Percentiles rank a stretch among this genome's conserved stretches.
phyloP scores from a whole-genome alignment of 83 land plant genomes.

The Thuja plicata region DNA sequence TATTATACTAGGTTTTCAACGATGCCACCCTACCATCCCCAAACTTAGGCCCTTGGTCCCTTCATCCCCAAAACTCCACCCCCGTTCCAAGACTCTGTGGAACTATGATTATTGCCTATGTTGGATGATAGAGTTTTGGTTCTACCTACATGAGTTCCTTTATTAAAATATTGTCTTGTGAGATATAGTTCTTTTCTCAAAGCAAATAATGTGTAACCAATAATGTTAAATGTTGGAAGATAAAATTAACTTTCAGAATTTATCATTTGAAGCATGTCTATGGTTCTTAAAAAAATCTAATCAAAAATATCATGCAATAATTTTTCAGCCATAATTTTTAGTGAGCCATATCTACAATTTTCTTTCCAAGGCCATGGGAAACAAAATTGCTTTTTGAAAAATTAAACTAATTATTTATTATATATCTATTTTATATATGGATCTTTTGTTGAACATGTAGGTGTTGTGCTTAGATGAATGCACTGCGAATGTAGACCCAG shows the following conservation, averaged over 20 bases:
- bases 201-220: neutral
- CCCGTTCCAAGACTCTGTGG: too few species aligned
- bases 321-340: neutral
- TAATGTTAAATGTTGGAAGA: neutral
- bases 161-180: neutral
- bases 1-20: too few species aligned
- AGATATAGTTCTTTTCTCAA: neutral
- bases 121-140: neutral
- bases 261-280: neutral
- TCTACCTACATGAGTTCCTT: neutral
- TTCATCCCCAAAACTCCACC: too few species aligned
- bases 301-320: neutral
- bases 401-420: neutral
- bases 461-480: constrained; percentile 95
- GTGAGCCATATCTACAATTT: neutral
- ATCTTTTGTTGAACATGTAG: constrained; percentile 37
- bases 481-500: constrained; percentile 86
- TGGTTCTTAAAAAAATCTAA: neutral
- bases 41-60: too few species aligned
- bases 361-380: neutral
- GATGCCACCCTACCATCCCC: too few species aligned
- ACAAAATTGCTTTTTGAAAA: neutral
- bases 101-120: neutral
- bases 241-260: neutral
- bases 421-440: neutral